Evolutionary conservation across 1,284 basidiomycete species (phyloP), one percentile per base, ranked within the genome.

Genomic region (Veloboletus limbatus): DNA sequence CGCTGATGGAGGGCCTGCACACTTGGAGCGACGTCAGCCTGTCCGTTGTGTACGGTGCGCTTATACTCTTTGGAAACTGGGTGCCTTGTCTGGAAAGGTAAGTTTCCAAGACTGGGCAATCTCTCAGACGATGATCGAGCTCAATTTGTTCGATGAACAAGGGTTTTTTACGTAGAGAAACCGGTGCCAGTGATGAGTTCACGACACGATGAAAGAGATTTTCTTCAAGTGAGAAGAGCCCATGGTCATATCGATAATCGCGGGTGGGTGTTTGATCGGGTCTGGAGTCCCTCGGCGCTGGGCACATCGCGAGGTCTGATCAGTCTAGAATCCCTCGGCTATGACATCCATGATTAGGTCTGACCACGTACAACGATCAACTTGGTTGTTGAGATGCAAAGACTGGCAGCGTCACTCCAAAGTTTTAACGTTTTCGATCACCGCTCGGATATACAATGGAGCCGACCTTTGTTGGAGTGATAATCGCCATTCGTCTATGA

Each of bases 81-180:
- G 37, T 46, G 28, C 54, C 50, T 50, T 38, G 36, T 37, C 42
- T 36, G 16, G 34, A 46, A 50, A 43, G 35, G 47, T 36, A 40
- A 51, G 30, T 38, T 55, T 51, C 51, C 48, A 49, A 24, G 37
- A 47, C 51, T 34, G 45, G 39, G 25, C 33, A 43, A 43, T 55
- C 34, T 48, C 20, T 27, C 25, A 36, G 30, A 43, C 40, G 48
- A 44, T 43, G 21, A 46, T 61, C 54, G 41, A 52, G 31, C 41
- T 58, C 52, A 37, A 21, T 31, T 17, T 40, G 40, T 47, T 36
- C 27, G 35, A 27, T 27, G 38, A 27, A 20, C 34, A 13, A 34
- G 18, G 31, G 14, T 2, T 17, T 46, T 49, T 57, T 58, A 58
- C 59, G 57, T 62, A 48, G 59, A 58, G 57, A 57, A 52, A 43